Base-by-base conservation (phyloP, 73 alveolate species). In the Paramecium biaurelia region DNA sequence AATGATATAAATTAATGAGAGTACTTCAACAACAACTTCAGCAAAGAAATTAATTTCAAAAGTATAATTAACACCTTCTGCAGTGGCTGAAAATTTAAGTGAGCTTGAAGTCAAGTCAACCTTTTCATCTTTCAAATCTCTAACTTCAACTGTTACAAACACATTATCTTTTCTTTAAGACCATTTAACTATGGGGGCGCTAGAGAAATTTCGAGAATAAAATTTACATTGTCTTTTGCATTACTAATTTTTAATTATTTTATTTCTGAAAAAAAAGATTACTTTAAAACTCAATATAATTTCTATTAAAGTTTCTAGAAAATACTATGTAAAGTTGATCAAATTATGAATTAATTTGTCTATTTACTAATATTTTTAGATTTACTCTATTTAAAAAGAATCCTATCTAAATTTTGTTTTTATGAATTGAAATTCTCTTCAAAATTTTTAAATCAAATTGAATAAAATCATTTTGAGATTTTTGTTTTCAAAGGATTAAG, bases 111-210 rank as follows among this genome's bases (percentile, higher is more conserved):
- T 93, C 85, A 97, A 94, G 41, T 93, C 98, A 45, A 96, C 94
- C 85, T 94, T 89, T 67, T 95, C 97, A 38, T 93, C 95, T 72
- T 94, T 94, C 85, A 93, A 90, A 72, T 95, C 98, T 30, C 96
- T 97, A 20, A 94, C 95, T 56, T 94, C 98, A 45, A 97, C 94
- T 58, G 99, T 95, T 57, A 97, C 74, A 92, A 95, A 93, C 11
- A 97, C 85, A 87, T 95, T 94, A 72, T 96, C 99, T 93, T 93
- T 95, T 90, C 98, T 93, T 93, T 96, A 97, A 28, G 99, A 98
- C 99, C 99, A 97, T 86, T 94, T 95, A 82, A 97, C 90, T 43
- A 92, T 94, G 57, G 99, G 99, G 93, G 92, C 90, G 79, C 90
- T 79, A 79, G 34, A 42, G 47, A 38, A 79, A 42, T 41, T 53